A percentile compares a stretch with the other conserved stretches of the same genome.
Evolutionary conservation across 257 asterid species (phyloP).

Genomic region (Gentiana straminea): DNA sequence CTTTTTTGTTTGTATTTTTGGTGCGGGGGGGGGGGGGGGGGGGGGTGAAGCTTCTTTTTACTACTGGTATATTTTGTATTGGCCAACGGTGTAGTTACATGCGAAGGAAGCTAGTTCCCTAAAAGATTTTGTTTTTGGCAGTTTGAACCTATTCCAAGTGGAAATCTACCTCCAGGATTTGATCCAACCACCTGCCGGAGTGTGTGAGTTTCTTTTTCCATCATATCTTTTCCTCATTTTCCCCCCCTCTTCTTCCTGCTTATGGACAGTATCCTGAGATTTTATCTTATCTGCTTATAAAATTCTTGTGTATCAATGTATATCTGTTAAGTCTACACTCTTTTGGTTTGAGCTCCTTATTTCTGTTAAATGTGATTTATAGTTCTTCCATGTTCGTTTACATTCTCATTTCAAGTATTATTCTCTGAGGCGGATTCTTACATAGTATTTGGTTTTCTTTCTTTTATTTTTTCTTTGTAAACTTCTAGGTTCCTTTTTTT

Average conservation of each 20-base stretch:
- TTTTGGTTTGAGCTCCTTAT: too few relatives aligned
- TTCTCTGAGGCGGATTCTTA: slow-evolving; percentile 4
- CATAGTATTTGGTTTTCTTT: background rate
- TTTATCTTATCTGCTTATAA: too few relatives aligned
- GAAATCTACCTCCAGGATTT: slow-evolving; percentile 98
- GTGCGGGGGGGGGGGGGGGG: slow-evolving; percentile 5
- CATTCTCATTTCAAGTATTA: background rate
- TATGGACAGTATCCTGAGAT: too few relatives aligned
- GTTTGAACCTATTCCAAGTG: slow-evolving; percentile 97
- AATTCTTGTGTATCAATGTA: too few relatives aligned
- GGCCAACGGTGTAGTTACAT: too few relatives aligned
- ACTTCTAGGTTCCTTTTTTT: slow-evolving; percentile 15
- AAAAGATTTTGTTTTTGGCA: slow-evolving; percentile 33
- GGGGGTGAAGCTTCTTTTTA: background rate
- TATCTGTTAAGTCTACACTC: too few relatives aligned
- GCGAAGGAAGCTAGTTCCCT: too few relatives aligned
- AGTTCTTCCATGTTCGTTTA: slow-evolving; percentile 1
- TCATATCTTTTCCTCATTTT: background rate
- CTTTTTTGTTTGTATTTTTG: background rate
- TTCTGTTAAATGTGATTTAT: too few relatives aligned
- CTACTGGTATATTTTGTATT: too few relatives aligned
- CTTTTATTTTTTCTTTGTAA: slow-evolving; percentile 14
- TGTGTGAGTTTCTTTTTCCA: slow-evolving; percentile 68
- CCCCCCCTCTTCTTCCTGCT: too few relatives aligned
- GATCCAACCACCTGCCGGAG: slow-evolving; percentile 98